phyloP scores from a whole-genome alignment of 2,329 filamentous ascomycete species.

The Colletotrichum somersetense region DNA sequence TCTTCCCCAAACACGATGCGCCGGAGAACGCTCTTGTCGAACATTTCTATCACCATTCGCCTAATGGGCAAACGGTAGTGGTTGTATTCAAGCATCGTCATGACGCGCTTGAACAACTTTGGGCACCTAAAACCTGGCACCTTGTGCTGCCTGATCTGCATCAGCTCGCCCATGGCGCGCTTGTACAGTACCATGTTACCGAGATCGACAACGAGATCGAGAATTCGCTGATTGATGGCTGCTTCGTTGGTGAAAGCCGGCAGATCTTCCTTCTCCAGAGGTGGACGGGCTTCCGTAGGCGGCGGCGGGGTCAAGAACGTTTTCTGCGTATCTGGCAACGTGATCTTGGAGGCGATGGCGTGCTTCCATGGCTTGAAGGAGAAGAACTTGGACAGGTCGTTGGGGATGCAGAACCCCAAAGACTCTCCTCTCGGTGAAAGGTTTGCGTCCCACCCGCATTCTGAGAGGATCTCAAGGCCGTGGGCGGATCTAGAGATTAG shows the following conservation, averaged over 20 bases:
- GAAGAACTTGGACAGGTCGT: slow-evolving; percentile 82
- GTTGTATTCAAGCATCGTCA: slow-evolving; percentile 87
- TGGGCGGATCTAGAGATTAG: slow-evolving; percentile 92
- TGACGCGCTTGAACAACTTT: slow-evolving; percentile 84
- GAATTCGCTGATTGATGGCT: slow-evolving; percentile 80
- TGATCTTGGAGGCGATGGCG: slow-evolving; percentile 59
- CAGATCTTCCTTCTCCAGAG: slow-evolving; percentile 58
- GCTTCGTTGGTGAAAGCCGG: slow-evolving; percentile 67
- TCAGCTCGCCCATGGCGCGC: slow-evolving; percentile 84
- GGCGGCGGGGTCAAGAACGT: slow-evolving; percentile 63
- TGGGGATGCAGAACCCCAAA: slow-evolving; percentile 88
- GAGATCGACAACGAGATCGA: slow-evolving; percentile 87
- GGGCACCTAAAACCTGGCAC: slow-evolving; percentile 81
- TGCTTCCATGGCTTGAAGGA: slow-evolving; percentile 74
- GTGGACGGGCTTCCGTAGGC: slow-evolving; percentile 55
- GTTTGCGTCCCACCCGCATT: slow-evolving; percentile 93
- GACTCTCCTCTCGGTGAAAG: slow-evolving; percentile 86
- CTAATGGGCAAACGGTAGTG: slow-evolving; percentile 90
- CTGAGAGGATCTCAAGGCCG: slow-evolving; percentile 89
- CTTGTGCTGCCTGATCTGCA: slow-evolving; percentile 81
- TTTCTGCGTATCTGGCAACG: slow-evolving; percentile 64
- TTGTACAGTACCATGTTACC: slow-evolving; percentile 95
- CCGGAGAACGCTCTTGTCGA: slow-evolving; percentile 89
- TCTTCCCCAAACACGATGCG: slow-evolving; percentile 87
- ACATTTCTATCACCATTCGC: slow-evolving; percentile 92